These are phyloP conservation scores for Vigna hirtella DNA, from an alignment of 306 rosid genomes.

Conservation along the genomic window DNA sequence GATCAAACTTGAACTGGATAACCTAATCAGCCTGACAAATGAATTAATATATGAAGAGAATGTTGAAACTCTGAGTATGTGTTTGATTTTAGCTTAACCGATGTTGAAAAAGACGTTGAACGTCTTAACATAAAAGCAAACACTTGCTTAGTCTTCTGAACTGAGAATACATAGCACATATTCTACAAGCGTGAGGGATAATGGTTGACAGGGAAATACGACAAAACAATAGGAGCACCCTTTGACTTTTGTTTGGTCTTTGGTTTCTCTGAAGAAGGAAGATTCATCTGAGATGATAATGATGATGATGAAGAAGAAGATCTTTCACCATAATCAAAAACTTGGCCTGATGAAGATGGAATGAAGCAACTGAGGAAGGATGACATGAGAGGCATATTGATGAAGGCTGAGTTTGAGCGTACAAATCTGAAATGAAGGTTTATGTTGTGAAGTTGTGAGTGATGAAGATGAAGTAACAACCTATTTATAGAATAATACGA, in stretches of 20 bases:
- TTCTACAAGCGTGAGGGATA: constrained; percentile 23
- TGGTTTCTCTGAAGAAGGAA: constrained; percentile 29
- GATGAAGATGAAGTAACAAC: not conserved
- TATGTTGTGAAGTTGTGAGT: too few species aligned
- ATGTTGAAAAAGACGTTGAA: too few species aligned
- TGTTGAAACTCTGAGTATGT: too few species aligned
- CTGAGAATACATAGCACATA: too few species aligned
- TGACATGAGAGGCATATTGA: not conserved
- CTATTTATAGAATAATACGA: not conserved
- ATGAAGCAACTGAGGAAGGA: constrained; percentile 32
- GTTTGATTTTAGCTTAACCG: too few species aligned
- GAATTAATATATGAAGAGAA: too few species aligned
- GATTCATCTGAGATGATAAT: not conserved
- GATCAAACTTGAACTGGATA: too few species aligned
- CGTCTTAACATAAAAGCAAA: too few species aligned
- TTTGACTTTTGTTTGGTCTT: constrained; percentile 35
- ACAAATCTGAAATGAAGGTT: too few species aligned
- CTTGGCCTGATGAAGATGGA: constrained; percentile 8
- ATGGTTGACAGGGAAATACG: constrained; percentile 36
- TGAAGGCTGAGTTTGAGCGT: too few species aligned
- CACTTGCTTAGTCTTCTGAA: not conserved
- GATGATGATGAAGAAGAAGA: not conserved
- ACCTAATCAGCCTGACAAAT: too few species aligned
- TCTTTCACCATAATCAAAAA: constrained; percentile 17
- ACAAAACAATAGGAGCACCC: constrained; percentile 38